A percentile compares a stretch with the other conserved stretches of the same genome.
Evolutionary conservation across 2,329 filamentous ascomycete species (phyloP).

Genomic region (Calonectria crousiana): DNA sequence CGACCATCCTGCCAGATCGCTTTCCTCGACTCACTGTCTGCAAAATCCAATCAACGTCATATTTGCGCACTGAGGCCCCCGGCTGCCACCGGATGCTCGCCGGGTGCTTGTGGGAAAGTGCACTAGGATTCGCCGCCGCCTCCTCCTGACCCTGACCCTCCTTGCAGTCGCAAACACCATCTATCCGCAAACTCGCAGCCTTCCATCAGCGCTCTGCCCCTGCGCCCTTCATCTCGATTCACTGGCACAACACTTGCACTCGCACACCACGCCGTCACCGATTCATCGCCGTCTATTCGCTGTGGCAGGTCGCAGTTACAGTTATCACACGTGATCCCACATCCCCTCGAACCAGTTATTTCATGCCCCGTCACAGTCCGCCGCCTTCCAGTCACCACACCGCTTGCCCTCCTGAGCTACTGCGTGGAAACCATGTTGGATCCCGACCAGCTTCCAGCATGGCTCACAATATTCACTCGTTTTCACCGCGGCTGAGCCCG

Average conservation of each 20-base stretch:
- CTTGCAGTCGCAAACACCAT: conserved; percentile 34
- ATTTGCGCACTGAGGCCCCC: conserved; percentile 27
- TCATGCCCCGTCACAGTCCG: conserved; percentile 47
- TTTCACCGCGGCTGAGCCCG: conserved; percentile 48
- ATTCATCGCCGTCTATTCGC: not conserved
- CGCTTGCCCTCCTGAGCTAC: conserved; percentile 42
- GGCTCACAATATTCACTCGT: conserved; percentile 47
- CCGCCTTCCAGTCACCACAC: conserved; percentile 42
- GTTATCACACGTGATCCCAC: conserved; percentile 39
- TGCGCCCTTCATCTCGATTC: conserved; percentile 15
- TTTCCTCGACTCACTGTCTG: not conserved
- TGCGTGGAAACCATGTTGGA: conserved; percentile 48
- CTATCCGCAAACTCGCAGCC: conserved; percentile 24
- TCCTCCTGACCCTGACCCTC: conserved; percentile 33
- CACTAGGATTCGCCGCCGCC: conserved; percentile 34
- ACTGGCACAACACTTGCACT: not conserved
- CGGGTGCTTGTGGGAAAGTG: conserved; percentile 36
- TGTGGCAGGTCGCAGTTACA: conserved; percentile 22
- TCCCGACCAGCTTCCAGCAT: conserved; percentile 46
- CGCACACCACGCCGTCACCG: not conserved
- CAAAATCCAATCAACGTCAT: conserved; percentile 34
- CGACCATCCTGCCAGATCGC: not conserved
- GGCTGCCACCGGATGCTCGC: conserved; percentile 42
- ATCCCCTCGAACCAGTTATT: conserved; percentile 44
- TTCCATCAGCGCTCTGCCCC: conserved; percentile 18